Conservation (phyloP, 176 grass and related monocot genomes). For the Rhynchospora tenuis region DNA sequence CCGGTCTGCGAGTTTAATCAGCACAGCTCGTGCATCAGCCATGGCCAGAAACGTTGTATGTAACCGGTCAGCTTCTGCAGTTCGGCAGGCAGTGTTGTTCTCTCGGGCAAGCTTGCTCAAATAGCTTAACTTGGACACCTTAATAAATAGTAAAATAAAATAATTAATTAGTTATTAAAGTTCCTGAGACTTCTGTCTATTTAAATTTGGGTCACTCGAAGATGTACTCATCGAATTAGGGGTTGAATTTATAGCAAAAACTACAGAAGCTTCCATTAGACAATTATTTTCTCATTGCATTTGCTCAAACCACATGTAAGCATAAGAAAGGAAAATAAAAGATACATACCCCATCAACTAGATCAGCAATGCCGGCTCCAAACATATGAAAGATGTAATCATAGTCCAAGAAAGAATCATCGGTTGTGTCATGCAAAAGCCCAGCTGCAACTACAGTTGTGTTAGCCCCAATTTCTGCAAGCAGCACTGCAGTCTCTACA, state of each 20-base stretch:
- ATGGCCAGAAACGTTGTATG: slow-evolving; percentile 98
- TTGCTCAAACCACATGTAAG: background rate
- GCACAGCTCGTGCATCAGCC: slow-evolving; percentile 85
- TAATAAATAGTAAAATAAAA: slow-evolving; percentile 24
- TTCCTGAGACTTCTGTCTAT: slow-evolving; percentile 1
- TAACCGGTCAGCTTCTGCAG: slow-evolving; percentile 79
- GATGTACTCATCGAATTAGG: background rate
- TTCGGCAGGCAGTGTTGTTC: slow-evolving; percentile 78
- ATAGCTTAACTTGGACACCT: slow-evolving; percentile 91
- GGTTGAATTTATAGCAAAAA: background rate
- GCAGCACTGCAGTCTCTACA: slow-evolving; percentile 71
- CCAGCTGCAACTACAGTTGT: slow-evolving; percentile 58
- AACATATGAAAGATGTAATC: slow-evolving; percentile 70
- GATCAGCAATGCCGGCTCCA: slow-evolving; percentile 68
- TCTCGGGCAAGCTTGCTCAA: slow-evolving; percentile 95
- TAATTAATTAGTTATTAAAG: slow-evolving; percentile 8
- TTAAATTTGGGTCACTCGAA: background rate
- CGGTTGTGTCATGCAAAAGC: slow-evolving; percentile 82
- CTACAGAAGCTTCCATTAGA: background rate
- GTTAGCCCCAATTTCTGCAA: slow-evolving; percentile 72
- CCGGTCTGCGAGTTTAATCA: slow-evolving; percentile 88
- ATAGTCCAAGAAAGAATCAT: slow-evolving; percentile 84
- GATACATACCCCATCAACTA: slow-evolving; percentile 82
- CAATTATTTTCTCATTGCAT: slow-evolving; percentile 22
- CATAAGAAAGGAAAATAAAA: slow-evolving; percentile 11